These are phyloP conservation scores for Houttuynia cordata DNA, from an alignment of 164 flowering plant species.

Conservation along the genomic window DNA sequence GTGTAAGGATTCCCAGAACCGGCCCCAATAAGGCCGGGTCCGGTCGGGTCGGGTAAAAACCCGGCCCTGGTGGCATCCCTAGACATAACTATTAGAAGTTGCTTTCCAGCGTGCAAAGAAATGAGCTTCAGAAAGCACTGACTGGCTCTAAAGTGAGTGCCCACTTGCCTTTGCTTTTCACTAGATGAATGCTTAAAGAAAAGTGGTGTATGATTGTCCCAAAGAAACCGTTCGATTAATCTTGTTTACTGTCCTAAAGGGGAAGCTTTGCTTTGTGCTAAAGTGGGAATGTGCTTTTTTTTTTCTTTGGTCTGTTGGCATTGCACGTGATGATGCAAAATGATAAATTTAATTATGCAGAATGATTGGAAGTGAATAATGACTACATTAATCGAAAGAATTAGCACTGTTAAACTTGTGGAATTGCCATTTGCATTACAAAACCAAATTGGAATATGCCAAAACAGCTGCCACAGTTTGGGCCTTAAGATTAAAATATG, in stretches of 20 bases:
- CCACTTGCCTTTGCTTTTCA: conserved; percentile 1
- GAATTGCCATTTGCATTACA: not conserved
- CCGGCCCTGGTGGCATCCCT: too few species aligned
- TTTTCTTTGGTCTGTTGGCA: not conserved
- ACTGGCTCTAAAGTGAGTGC: conserved; percentile 2
- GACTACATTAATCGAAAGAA: not conserved
- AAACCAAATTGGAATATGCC: not conserved
- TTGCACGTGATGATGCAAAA: not conserved
- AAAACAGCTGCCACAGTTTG: too few species aligned
- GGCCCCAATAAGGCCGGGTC: too few species aligned
- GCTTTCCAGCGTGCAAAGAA: not conserved
- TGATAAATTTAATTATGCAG: not conserved
- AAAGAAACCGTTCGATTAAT: too few species aligned
- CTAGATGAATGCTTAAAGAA: too few species aligned
- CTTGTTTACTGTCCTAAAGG: too few species aligned
- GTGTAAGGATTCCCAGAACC: too few species aligned
- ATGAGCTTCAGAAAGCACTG: conserved; percentile 1
- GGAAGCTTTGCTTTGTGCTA: conserved; percentile 1
- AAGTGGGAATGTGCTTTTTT: not conserved
- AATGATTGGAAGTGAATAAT: conserved; percentile 1
- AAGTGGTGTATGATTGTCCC: not conserved
- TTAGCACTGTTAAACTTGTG: not conserved
- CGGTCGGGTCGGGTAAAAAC: too few species aligned
- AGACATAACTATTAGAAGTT: too few species aligned
- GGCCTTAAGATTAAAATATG: too few species aligned